Evolutionary conservation across 805 yeast genomes (phyloP).

Genomic region (Ascoidea tarda): DNA sequence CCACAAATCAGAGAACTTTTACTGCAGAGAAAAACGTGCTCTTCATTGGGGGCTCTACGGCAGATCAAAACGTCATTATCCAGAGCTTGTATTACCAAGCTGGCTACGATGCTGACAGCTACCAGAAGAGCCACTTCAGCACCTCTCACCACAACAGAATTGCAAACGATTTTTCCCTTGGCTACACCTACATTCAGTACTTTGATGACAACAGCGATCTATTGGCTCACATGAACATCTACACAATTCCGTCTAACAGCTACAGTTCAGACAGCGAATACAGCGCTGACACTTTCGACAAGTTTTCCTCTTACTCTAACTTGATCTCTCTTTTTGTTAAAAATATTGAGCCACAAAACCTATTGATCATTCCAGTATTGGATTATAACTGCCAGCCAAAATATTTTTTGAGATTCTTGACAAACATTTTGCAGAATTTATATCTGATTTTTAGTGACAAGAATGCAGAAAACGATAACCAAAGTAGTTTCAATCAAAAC

Average conservation of each 20-base stretch:
- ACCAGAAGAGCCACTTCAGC: not conserved
- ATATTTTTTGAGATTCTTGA: not conserved
- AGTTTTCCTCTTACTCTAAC: not conserved
- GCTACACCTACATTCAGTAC: constrained; percentile 12
- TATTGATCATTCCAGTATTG: constrained; percentile 9
- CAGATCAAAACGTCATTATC: not conserved
- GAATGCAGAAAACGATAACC: not conserved
- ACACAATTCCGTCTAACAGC: constrained; percentile 8
- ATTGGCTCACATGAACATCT: constrained; percentile 11
- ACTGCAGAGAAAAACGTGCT: not conserved
- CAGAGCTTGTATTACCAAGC: no score
- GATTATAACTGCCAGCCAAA: constrained; percentile 11
- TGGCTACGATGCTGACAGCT: no score
- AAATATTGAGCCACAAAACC: not conserved
- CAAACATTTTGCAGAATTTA: constrained; percentile 7
- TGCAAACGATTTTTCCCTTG: constrained; percentile 10
- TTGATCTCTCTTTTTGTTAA: not conserved
- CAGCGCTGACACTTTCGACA: not conserved
- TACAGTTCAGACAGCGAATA: not conserved
- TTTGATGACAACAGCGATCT: constrained; percentile 9
- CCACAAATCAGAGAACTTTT: not conserved
- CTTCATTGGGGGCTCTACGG: not conserved
- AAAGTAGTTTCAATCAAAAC: no score
- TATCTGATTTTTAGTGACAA: no score
- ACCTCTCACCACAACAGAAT: not conserved